Conservation (phyloP, 1,284 basidiomycete genomes). For the Chondrostereum purpureum region DNA sequence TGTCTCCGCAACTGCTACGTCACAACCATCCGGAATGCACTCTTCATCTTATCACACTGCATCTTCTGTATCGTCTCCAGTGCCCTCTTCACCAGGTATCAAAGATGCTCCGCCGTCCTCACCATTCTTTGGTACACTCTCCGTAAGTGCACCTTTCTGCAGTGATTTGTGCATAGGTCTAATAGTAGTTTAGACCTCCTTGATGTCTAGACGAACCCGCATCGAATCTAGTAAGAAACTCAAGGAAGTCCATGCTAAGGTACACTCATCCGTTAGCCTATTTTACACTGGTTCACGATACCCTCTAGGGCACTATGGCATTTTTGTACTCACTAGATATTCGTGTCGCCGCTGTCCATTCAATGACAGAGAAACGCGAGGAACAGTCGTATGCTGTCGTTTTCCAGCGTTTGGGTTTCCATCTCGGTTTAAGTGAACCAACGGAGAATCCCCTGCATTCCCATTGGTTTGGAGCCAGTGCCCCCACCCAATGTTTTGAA, state of each 20-base stretch:
- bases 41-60: conserved; percentile 3
- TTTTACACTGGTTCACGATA: conserved; percentile 1
- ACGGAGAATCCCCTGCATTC: conserved; percentile 38
- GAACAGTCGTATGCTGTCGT: conserved; percentile 33
- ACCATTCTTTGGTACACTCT: conserved; percentile 34
- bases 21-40: conserved; percentile 5
- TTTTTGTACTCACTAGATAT: conserved; percentile 28
- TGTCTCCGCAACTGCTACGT: conserved; percentile 4
- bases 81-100: background rate
- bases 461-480: conserved; percentile 43
- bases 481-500: conserved; percentile 28
- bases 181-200: conserved; percentile 28
- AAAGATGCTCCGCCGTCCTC: conserved; percentile 19
- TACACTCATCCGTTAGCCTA: conserved; percentile 18
- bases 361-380: conserved; percentile 24
- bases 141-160: conserved; percentile 27
- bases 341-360: conserved; percentile 28
- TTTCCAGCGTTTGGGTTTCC: conserved; percentile 31
- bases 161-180: conserved; percentile 1
- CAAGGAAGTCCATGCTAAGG: conserved; percentile 28
- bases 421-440: conserved; percentile 41
- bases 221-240: conserved; percentile 28
- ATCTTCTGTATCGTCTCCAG: conserved; percentile 1
- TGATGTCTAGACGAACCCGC: conserved; percentile 26
- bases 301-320: conserved; percentile 30